A percentile compares a stretch with the other conserved stretches of the same genome.
Evolutionary conservation across 1,139 yeast genomes (phyloP).

Genomic region (Candida tropicalis): DNA sequence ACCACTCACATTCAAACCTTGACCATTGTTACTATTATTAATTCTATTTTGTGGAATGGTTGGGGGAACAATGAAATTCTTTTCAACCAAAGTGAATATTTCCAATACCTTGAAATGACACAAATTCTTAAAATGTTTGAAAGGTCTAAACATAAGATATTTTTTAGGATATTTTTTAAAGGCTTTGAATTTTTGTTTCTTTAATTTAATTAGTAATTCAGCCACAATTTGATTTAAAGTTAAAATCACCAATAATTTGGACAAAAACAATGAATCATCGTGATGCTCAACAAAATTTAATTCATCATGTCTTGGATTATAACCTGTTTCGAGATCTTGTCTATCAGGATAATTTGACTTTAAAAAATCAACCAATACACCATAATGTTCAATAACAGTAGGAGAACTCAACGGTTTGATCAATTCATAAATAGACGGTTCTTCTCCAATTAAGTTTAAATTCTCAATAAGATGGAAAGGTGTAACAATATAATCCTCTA

Average conservation of each 20-base stretch:
- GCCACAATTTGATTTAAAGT: constrained; percentile 33
- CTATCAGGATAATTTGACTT: constrained; percentile 22
- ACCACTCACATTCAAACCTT: too few species aligned
- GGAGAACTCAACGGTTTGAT: constrained; percentile 34
- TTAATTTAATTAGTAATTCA: constrained; percentile 36
- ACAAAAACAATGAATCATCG: constrained; percentile 35
- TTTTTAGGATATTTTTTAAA: constrained; percentile 23
- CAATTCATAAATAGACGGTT: constrained; percentile 26
- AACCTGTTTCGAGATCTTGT: constrained; percentile 4
- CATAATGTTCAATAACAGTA: constrained; percentile 27
- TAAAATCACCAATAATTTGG: constrained; percentile 31
- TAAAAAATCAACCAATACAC: constrained; percentile 30
- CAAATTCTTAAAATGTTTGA: constrained; percentile 29
- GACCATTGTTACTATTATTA: constrained; percentile 3
- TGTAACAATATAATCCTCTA: constrained; percentile 19
- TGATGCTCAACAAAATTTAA: constrained; percentile 26
- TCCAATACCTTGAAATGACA: constrained; percentile 34
- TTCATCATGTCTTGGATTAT: constrained; percentile 20
- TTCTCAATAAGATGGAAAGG: constrained; percentile 26
- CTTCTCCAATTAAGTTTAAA: constrained; percentile 23
- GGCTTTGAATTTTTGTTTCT: constrained; percentile 26
- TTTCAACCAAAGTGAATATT: constrained; percentile 31
- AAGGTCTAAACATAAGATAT: constrained; percentile 21
- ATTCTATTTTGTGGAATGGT: constrained; percentile 15
- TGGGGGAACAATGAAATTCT: constrained; percentile 32